Evolutionary conservation across 2,329 filamentous ascomycete species (phyloP), one percentile per base, ranked within the genome.

Genomic region (Pyrenophora seminiperda): DNA sequence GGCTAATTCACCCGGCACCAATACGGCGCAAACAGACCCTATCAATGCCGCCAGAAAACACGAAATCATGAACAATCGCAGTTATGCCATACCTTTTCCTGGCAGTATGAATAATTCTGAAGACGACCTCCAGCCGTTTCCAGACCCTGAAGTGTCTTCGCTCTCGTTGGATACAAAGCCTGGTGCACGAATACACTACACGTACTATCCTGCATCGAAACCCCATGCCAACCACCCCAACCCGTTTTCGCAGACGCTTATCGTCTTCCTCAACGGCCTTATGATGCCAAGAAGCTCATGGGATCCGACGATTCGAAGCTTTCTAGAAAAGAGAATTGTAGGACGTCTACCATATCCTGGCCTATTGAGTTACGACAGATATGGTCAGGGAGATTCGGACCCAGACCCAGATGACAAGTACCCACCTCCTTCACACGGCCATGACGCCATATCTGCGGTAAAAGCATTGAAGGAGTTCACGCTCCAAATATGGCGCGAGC

Each of bases 281-380:
- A 70, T 76, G 50, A 60, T 74, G 0, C 72, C 76, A 1, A 69
- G 75, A 51, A 63, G 66, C 14, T 71, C 67, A 3, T 78, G 75
- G 75, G 59, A 67, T 4, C 57, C 63, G 1, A 54, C 68, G 3
- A 73, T 77, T 14, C 49, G 56, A 10, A 49, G 49, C 11, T 71
- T 73, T 22, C 40, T 68, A 3, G 54, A 67, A 19, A 67, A 68
- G 36, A 46, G 68, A 31, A 56, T 66, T 9, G 47, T 37, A 29
- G 31, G 56, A 34, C 49, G 61, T 5, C 47, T 66, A 2, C 57
- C 65, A 7, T 70, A 72, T 41, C 78, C 77, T 1, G 70, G 72
- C 11, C 63, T 84, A 14, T 70, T 85, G 3, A 77, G 77, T 36
- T 85, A 84, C 54, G 83, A 85, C 65, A 80, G 83, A 33, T 84